Conservation (phyloP, 2,329 filamentous ascomycete species). For the Fusarium sp. region DNA sequence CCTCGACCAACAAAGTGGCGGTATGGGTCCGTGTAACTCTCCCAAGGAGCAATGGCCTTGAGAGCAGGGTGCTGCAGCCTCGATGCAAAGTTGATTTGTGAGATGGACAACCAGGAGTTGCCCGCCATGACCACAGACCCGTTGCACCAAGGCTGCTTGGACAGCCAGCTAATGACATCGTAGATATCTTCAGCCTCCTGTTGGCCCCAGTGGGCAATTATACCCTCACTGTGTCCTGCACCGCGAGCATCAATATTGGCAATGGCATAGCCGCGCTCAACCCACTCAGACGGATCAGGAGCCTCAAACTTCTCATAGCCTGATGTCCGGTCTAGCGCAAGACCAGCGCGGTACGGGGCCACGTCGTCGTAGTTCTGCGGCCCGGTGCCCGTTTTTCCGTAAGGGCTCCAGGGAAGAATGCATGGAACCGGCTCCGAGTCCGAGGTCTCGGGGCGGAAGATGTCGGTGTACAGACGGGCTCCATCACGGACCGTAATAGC, state of each 20-base stretch:
- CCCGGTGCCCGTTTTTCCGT: constrained; percentile 22
- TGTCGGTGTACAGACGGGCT: constrained; percentile 6
- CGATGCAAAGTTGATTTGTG: constrained; percentile 14
- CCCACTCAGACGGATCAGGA: constrained; percentile 17
- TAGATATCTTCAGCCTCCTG: constrained; percentile 23
- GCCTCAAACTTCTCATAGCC: constrained; percentile 29
- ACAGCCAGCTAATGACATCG: constrained; percentile 13
- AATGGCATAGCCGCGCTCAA: constrained; percentile 6
- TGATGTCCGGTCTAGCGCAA: not conserved
- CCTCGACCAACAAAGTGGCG: constrained; percentile 42
- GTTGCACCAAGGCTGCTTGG: constrained; percentile 16
- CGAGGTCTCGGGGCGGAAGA: constrained; percentile 2
- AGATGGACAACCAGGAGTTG: constrained; percentile 22
- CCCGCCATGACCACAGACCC: constrained; percentile 16
- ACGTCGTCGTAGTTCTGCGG: constrained; percentile 1
- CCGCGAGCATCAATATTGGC: constrained; percentile 18
- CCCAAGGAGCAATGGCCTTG: constrained; percentile 28
- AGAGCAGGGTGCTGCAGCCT: constrained; percentile 2
- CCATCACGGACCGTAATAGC: constrained; percentile 18
- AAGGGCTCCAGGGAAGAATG: constrained; percentile 17
- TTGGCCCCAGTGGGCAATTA: constrained; percentile 5
- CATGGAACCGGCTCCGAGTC: not conserved
- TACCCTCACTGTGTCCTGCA: constrained; percentile 1
- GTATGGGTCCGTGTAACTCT: constrained; percentile 12
- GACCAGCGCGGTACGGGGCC: constrained; percentile 7